Base-by-base conservation (phyloP, 805 yeast genomes). In the Candida qinlingensis region DNA sequence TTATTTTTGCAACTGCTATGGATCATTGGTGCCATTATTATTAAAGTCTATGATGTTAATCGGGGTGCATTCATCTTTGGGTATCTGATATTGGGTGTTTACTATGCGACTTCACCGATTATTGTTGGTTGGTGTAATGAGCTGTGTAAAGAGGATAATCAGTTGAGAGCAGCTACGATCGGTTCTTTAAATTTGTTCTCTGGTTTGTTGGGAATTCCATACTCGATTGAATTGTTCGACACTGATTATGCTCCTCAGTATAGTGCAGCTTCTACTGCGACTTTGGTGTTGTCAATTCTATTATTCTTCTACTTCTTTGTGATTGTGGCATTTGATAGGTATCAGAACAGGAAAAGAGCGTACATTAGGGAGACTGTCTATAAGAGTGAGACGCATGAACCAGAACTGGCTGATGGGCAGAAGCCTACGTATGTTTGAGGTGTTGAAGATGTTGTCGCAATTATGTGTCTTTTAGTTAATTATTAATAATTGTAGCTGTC, bases 91-190 rank as follows among this genome's bases (percentile, higher is more conserved):
- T 40, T 42, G 3, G 61, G 59, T 41, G 49, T 54, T 8, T 49
- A 43, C 37, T 49, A 47, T 11, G 58, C 59, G 2, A 42, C 49
- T 9, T 52, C 56, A 2, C 56, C 57, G 9, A 40, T 53, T 26
- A 50, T 57, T 28, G 59, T 54, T 36, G 50, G 53, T 26, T 59
- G 62, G 61, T 53, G 59, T 37, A 58, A 58, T 41, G 61, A 58
- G 40, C 34, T 57, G 46, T 50, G 58, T 4, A 54, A 53, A 37
- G 62, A 58, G 25, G 62, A 57, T 40, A 52, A 48, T n/a, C 61
- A 59, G 33, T 39, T 54, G n/a, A 53, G 61, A 45, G 61, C 59
- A 10, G 50, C 54, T 25, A 52, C 56, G 1, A 46, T 59, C 8
- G 61, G 62, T 4, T 56, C 59, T 7, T 45, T 59, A 42, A 59